phyloP scores from a whole-genome alignment of 2,329 filamentous ascomycete genomes.

The Venturia effusa region DNA sequence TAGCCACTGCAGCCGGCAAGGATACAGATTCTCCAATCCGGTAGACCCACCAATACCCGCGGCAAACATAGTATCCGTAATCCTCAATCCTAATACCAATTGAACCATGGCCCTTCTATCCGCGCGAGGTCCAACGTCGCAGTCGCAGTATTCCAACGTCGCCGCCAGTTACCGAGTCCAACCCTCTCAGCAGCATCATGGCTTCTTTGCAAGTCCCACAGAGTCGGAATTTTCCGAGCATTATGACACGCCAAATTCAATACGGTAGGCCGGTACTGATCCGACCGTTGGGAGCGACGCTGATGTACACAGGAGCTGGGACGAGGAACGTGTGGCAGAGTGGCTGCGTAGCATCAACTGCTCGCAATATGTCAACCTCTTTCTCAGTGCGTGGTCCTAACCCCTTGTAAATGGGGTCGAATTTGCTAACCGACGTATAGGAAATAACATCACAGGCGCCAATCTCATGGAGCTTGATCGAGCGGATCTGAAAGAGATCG shows the following conservation, averaged over 20 bases:
- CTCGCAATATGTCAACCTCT: conserved; percentile 83
- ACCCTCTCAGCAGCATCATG: conserved; percentile 32
- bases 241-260: conserved; percentile 57
- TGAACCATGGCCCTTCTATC: conserved; percentile 11
- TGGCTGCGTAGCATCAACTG: conserved; percentile 89
- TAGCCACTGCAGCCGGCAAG: not conserved
- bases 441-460: conserved; percentile 95
- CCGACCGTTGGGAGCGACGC: not conserved
- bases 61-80: not conserved
- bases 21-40: not conserved
- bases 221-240: conserved; percentile 84
- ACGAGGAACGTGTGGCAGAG: conserved; percentile 82
- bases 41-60: not conserved
- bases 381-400: conserved; percentile 44
- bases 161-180: conserved; percentile 23
- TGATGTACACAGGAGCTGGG: conserved; percentile 51
- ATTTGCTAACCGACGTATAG: conserved; percentile 24
- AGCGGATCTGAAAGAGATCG: conserved; percentile 92
- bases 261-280: conserved; percentile 23
- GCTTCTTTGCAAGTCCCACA: conserved; percentile 66
- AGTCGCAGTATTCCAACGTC: conserved; percentile 8
- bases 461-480: conserved; percentile 96
- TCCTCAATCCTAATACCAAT: not conserved
- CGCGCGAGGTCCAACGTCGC: conserved; percentile 11
- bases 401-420: conserved; percentile 12